Evolutionary conservation across 257 asterid species (phyloP), one percentile per base, ranked within the genome.

Genomic region (Forsythia suspensa): DNA sequence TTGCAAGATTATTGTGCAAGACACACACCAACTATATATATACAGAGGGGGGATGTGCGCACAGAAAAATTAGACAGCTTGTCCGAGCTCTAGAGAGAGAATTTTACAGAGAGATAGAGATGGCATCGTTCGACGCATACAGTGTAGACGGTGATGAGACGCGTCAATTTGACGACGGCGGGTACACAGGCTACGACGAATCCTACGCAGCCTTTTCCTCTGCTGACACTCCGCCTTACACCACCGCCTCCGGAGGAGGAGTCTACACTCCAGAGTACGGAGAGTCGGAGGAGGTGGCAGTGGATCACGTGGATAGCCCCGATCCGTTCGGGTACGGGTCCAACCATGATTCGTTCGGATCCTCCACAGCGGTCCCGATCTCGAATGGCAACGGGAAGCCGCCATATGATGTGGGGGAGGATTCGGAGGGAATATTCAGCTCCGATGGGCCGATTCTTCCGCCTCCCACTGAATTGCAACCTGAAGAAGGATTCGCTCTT

Each of bases 241-340:
- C 87, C 1, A 82, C 87, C 16, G 76, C 88, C 1, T 75, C 80
- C 16, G 39, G 74, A 52, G n/a, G 70, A 61, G 80, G 80, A 13
- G 73, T 65, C 52, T 85, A 83, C 71, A 76, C 87, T 6, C 86
- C 88, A 71, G 91, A 85, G 70, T 87, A 71, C 82, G 94, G 80
- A 46, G 87, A 76, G 0, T 8, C 85, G 66, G 98, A 86, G 66
- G 98, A 86, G 57, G 91, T 86, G 74, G 69, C 89, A 71, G 95
- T 84, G 86, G 92, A 91, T 75, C 91, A 89, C 75, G 89, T 79
- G 43, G 74, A 87, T 79, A 84, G 86, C 79, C 79, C 92, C 79
- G 99, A 92, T 90, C 98, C 98, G 71, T 93, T 89, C 70, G 96
- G 93, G 2, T 86, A 87, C 70, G 91, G 82, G 24, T 79, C 96